phyloP scores from a whole-genome alignment of 192 early-diverging fungal genomes.

The Backusella australiensis region DNA sequence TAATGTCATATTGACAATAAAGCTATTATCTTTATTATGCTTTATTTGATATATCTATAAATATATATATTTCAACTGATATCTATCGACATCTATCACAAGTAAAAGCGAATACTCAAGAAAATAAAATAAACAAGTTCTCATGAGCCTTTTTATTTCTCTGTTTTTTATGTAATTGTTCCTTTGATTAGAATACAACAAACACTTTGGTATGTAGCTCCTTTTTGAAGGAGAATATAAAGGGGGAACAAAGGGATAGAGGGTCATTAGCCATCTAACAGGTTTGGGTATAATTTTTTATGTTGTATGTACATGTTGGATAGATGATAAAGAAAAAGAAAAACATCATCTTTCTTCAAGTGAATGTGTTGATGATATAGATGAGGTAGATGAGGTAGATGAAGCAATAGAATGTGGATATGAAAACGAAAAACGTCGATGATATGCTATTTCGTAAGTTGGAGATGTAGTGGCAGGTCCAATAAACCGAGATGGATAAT shows the following conservation, averaged over 20 bases:
- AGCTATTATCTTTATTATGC: background rate
- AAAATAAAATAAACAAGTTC: background rate
- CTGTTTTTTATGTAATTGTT: background rate
- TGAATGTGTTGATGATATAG: background rate
- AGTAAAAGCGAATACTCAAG: background rate
- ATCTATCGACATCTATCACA: background rate
- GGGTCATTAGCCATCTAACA: background rate
- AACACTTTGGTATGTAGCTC: background rate
- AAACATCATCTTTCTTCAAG: background rate
- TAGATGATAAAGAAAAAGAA: background rate
- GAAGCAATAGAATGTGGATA: background rate
- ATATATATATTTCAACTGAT: background rate
- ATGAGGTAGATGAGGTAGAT: background rate
- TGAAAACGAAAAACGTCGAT: slow-evolving; percentile 9
- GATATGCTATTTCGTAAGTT: background rate
- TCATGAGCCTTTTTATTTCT: background rate
- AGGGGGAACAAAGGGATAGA: background rate
- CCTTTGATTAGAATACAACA: background rate
- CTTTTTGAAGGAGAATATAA: slow-evolving; percentile 1
- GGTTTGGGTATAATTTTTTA: background rate
- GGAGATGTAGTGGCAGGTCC: background rate
- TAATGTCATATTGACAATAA: background rate
- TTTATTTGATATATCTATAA: background rate
- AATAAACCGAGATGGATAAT: slow-evolving; percentile 1
- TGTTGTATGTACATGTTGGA: background rate